phyloP scores from a whole-genome alignment of 2,329 filamentous ascomycete genomes.

The Xylariales sp. region DNA sequence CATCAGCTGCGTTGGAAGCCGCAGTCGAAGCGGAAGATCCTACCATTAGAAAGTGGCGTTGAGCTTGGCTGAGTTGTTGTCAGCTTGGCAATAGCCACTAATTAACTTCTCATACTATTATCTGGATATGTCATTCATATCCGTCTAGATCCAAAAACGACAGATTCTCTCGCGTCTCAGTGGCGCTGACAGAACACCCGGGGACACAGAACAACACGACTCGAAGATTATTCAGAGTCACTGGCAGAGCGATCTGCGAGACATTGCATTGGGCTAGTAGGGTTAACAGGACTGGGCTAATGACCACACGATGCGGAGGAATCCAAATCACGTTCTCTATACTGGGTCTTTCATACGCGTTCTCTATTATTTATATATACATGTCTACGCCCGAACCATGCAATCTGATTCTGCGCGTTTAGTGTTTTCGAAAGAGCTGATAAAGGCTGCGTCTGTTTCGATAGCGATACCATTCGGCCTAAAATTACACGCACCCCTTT shows the following conservation, averaged over 20 bases:
- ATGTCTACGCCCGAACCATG: too few species aligned
- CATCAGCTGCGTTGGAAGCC: conserved; percentile 54
- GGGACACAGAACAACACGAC: conserved; percentile 3
- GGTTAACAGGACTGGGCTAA: not conserved
- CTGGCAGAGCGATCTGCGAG: conserved; percentile 2
- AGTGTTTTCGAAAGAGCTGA: too few species aligned
- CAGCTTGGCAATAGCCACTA: too few species aligned
- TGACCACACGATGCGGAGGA: too few species aligned
- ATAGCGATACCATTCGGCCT: too few species aligned
- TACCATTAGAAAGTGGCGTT: conserved; percentile 1
- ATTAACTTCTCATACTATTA: too few species aligned
- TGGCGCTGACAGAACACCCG: not conserved
- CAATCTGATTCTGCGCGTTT: too few species aligned
- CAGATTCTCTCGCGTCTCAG: conserved; percentile 1
- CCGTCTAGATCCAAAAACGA: conserved; percentile 5
- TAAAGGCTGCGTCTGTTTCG: too few species aligned
- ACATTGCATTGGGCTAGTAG: conserved; percentile 1
- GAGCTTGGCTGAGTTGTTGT: too few species aligned
- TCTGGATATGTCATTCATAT: too few species aligned
- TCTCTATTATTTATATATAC: too few species aligned
- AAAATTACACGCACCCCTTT: too few species aligned
- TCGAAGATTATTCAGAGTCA: not conserved
- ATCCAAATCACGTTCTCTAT: not conserved
- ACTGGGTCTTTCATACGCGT: conserved; percentile 35
- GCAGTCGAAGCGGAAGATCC: conserved; percentile 16